A percentile compares a stretch with the other conserved stretches of the same genome.
Conservation (phyloP, 768 basidiomycete genomes). For the Hortiboletus campestris region DNA sequence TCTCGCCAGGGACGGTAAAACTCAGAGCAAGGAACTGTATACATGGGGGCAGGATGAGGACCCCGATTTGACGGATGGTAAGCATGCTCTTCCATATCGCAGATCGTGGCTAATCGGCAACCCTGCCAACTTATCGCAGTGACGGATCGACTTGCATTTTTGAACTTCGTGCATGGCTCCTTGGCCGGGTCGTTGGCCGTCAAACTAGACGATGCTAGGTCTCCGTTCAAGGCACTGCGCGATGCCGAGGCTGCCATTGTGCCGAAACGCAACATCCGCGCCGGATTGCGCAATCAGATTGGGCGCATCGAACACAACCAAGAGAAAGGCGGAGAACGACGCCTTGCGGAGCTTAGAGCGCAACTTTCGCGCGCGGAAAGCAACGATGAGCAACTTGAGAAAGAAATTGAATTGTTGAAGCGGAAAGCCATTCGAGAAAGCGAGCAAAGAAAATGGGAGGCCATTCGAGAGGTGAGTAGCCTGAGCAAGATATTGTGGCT, state of each 20-base stretch:
- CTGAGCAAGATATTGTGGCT: conserved; percentile 1
- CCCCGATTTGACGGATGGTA: conserved; percentile 76
- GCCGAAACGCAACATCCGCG: conserved; percentile 63
- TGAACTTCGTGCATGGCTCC: conserved; percentile 75
- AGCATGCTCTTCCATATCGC: conserved; percentile 16
- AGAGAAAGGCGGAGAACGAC: conserved; percentile 62
- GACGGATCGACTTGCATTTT: conserved; percentile 76
- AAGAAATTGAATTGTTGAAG: conserved; percentile 68
- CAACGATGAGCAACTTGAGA: conserved; percentile 66
- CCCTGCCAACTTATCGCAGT: conserved; percentile 42
- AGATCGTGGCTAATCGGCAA: background rate
- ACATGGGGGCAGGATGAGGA: conserved; percentile 76
- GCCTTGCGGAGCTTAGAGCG: conserved; percentile 65
- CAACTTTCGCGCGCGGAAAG: conserved; percentile 64
- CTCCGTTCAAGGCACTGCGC: conserved; percentile 67
- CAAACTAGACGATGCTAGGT: conserved; percentile 63
- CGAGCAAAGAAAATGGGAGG: conserved; percentile 77
- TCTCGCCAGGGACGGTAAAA: conserved; percentile 61
- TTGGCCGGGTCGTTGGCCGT: conserved; percentile 58
- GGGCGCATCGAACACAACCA: conserved; percentile 63
- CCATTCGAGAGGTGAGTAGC: conserved; percentile 64
- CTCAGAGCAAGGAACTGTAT: conserved; percentile 82
- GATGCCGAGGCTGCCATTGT: conserved; percentile 61
- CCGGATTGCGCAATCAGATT: conserved; percentile 58
- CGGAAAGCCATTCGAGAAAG: conserved; percentile 75